Evolutionary conservation across 305 asterid species (phyloP).

Genomic region (Andrographis paniculata): DNA sequence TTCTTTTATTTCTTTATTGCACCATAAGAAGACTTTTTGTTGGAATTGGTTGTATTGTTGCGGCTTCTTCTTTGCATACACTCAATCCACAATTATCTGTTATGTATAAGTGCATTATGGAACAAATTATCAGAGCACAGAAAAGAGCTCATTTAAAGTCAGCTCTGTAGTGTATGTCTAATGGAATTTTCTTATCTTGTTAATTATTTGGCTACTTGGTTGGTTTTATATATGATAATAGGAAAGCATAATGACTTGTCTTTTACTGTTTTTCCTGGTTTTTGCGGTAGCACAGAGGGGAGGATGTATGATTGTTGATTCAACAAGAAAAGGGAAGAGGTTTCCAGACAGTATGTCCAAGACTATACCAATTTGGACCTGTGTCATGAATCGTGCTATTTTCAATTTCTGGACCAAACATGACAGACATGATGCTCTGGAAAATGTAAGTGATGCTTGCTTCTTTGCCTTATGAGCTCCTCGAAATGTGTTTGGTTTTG

Average conservation of each 20-base stretch:
- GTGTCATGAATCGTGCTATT: slow-evolving; percentile 84
- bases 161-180: neutral
- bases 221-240: too few species aligned
- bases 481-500: too few species aligned
- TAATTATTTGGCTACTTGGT: too few species aligned
- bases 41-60: neutral
- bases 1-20: too few species aligned
- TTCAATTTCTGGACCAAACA: slow-evolving; percentile 26
- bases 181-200: neutral
- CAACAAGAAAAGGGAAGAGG: slow-evolving; percentile 91
- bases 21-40: too few species aligned
- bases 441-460: slow-evolving; percentile 36
- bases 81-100: too few species aligned
- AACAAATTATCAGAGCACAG: too few species aligned
- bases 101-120: too few species aligned
- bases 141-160: too few species aligned
- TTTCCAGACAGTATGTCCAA: slow-evolving; percentile 98
- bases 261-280: slow-evolving; percentile 14
- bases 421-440: slow-evolving; percentile 10
- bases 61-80: too few species aligned
- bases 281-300: slow-evolving; percentile 86
- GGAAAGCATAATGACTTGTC: neutral
- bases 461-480: too few species aligned
- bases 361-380: slow-evolving; percentile 95
- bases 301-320: slow-evolving; percentile 90